Evolutionary conservation across 352 stramenopile species (phyloP).

Genomic region (Aphanomyces cochlioides): DNA sequence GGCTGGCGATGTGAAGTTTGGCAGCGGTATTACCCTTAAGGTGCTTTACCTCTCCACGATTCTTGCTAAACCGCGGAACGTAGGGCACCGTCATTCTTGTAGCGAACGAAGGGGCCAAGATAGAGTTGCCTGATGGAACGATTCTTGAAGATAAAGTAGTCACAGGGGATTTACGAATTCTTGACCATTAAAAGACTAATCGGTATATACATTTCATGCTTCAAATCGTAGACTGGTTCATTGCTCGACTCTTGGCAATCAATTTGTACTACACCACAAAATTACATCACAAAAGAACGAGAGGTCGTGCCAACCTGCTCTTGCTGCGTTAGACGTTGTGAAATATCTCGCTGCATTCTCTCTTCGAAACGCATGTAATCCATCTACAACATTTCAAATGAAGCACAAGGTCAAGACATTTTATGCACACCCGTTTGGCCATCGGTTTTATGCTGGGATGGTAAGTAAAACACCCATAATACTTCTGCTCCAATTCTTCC

Average conservation of each 20-base stretch:
- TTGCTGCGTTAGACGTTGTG: conserved; percentile 40
- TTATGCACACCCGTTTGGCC: conserved; percentile 32
- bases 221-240: not conserved
- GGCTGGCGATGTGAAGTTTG: conserved; percentile 90
- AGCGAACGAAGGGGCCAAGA: conserved; percentile 90
- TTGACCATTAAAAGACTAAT: conserved; percentile 77
- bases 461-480: conserved; percentile 42
- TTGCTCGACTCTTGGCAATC: not conserved
- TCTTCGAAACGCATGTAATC: conserved; percentile 57
- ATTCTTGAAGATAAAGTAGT: conserved; percentile 94
- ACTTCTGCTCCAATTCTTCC: conserved; percentile 50
- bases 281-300: too few relatives aligned
- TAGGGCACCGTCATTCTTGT: conserved; percentile 94
- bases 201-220: not conserved
- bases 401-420: not conserved
- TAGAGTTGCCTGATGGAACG: conserved; percentile 90
- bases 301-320: conserved; percentile 34
- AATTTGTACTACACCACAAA: conserved; percentile 1
- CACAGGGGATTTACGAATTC: conserved; percentile 90
- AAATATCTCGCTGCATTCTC: conserved; percentile 50
- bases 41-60: conserved; percentile 36
- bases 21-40: conserved; percentile 89
- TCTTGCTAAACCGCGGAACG: not conserved
- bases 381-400: conserved; percentile 31
- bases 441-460: conserved; percentile 44